Conservation (phyloP, 2,329 filamentous ascomycete genomes). For the Ceratocystiopsis sp. region DNA sequence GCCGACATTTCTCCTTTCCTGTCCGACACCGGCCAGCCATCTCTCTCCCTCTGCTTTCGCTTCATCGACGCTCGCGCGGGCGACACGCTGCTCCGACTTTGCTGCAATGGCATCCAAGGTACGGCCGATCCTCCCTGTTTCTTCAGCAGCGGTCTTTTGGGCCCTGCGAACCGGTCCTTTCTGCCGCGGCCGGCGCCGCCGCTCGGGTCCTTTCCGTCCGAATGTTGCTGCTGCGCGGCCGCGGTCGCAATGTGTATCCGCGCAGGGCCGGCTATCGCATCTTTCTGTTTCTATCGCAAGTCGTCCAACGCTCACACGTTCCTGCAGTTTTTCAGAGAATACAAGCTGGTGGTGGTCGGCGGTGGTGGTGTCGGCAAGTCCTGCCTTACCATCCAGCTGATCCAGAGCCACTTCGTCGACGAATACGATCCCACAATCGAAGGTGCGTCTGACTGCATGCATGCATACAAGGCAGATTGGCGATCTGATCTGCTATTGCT, state of each 20-base stretch:
- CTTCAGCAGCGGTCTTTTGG: neutral
- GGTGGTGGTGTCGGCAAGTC: conserved; percentile 98
- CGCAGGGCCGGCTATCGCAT: no score
- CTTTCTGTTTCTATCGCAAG: no score
- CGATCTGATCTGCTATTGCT: neutral
- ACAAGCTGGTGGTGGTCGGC: conserved; percentile 92
- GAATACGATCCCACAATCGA: conserved; percentile 99
- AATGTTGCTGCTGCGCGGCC: no score
- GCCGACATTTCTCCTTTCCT: neutral
- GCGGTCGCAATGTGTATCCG: no score
- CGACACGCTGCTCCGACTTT: neutral
- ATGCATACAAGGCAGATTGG: no score
- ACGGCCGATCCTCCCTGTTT: neutral
- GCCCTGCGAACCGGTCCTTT: no score
- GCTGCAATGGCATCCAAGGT: conserved; percentile 7
- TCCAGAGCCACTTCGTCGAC: conserved; percentile 94
- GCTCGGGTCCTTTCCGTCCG: no score
- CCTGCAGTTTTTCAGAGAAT: conserved; percentile 65
- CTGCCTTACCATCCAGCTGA: conserved; percentile 93
- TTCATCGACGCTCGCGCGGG: no score
- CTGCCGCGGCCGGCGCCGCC: neutral
- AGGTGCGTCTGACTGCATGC: conserved; percentile 35
- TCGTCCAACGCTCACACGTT: no score
- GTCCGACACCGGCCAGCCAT: neutral
- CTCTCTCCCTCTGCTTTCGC: neutral